These are phyloP conservation scores for Saccharum officinarum DNA, from an alignment of 176 grass and related monocot genomes.

Conservation along the genomic window DNA sequence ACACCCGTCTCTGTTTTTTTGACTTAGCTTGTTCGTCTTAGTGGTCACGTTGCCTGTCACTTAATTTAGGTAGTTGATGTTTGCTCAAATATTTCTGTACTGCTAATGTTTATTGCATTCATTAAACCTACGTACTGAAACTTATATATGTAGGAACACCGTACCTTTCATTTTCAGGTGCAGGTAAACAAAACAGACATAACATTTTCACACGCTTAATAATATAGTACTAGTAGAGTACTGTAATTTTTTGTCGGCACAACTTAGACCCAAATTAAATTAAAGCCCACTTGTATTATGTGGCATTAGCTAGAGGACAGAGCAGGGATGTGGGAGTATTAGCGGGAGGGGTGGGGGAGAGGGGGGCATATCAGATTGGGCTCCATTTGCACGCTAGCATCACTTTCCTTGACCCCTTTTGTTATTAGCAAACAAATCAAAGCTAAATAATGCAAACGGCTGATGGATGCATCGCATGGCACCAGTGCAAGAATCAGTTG, in stretches of 20 bases:
- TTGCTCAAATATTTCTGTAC: background rate
- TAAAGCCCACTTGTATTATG: background rate
- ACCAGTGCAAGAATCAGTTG: background rate
- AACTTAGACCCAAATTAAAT: background rate
- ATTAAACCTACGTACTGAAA: background rate
- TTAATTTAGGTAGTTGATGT: background rate
- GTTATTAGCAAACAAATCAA: constrained; percentile 19
- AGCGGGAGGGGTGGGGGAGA: background rate
- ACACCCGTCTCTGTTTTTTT: background rate
- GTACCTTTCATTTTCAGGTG: background rate
- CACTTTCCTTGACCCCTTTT: constrained; percentile 35
- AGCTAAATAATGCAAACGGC: constrained; percentile 30
- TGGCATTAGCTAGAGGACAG: background rate
- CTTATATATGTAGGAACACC: background rate
- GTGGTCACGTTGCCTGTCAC: too few species aligned
- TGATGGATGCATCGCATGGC: constrained; percentile 7
- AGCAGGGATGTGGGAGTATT: background rate
- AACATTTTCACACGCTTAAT: background rate
- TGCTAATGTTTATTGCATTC: background rate
- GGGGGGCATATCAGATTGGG: background rate
- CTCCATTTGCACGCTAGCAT: constrained; percentile 45
- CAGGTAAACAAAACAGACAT: background rate
- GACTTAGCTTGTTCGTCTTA: too few species aligned
- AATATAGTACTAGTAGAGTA: background rate
- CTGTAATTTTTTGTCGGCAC: constrained; percentile 6